Base-by-base conservation (phyloP, 2,329 filamentous ascomycete species). In the Neofusicoccum kwambonambiense region DNA sequence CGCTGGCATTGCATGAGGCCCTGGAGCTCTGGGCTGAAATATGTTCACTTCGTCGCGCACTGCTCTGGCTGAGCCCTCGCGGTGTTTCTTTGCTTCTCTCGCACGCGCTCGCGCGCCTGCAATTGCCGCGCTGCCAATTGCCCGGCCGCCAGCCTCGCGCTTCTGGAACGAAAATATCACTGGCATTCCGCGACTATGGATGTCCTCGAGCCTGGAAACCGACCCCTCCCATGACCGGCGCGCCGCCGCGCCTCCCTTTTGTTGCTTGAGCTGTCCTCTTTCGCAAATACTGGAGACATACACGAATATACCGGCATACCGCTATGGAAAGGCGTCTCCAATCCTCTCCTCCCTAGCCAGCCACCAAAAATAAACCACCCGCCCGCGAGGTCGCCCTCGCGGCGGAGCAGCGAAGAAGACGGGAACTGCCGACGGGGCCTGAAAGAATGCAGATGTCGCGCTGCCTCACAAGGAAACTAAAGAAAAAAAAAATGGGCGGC, bases 401-500 rank as follows among this genome's bases (percentile, higher is more conserved):
- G 22, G 41, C 56, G 15, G 27, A 37, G 11, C n/a, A 41, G 34
- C 31, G 35, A 56, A 45, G 41, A 47, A 60, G 17, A 57, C 19
- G 56, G 27, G 17, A 37, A 60, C n/a, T 31, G 6, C 27, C 11
- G 37, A 39, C 19, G 41, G 56, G 42, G 56, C 39, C 15, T 34
- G 35, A 47, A 60, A 45, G 56, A 47, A 60, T 47, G 42, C 56
- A 45, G 15, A 60, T 60, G 41, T 60, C 47, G 47, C 56, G 56
- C 56, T 60, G 56, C 56, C 42, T 45, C 9, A 39, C 27, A 54
- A 62, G 22, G 27, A 51, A 44, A 60, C 17, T 45, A 51, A 17
- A 50, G 1, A 27, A 22, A 47, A 47, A 39, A 34, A 62, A 61
- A 41, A 27, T 31, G 52, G 41, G 50, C 54, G 68, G 72, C 74